Evolutionary conservation across 2,329 filamentous ascomycete species (phyloP), one percentile per base, ranked within the genome.

Genomic region (Penicillium frequentans): DNA sequence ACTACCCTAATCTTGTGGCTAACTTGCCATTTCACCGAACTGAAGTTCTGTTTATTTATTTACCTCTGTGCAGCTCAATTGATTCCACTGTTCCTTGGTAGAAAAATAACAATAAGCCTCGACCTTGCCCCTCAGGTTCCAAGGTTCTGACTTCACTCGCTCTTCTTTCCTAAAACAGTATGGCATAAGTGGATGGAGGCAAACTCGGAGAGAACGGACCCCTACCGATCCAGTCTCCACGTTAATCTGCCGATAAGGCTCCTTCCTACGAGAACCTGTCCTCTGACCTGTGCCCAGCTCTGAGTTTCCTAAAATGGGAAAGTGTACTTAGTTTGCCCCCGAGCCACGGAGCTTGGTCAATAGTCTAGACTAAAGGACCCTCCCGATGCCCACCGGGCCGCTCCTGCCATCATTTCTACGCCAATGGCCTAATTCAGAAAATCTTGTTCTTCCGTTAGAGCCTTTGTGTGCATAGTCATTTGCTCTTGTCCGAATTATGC

Each of bases 221-320:
- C 29, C 8, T 42, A 13, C 21, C 49, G 49, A 26, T 23, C 52
- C 35, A 39, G 57, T 24, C 57, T 49, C 57, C 57, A 57, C 46
- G 54, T 48, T 19, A 48, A 56, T 57, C 54, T 54, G 54, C 57
- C 54, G 50, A 29, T 54, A 59, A 23, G 57, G 57, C 57, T 56
- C 19, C 9, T 21, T 21, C 9, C 10, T 11, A 39, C n/a, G n/a
- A 39, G 35, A 19, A 39, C 35, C 35, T n/a, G 35, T 7, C 16
- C 16, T n/a, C 6, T n/a, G 35, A 33, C 19, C 27, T 33, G 26
- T 45, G 9, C 24, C 35, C n/a, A 37, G n/a, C 35, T 42, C 37
- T n/a, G 19, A 42, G 11, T 46, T 37, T 23, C 39, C 52, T n/a
- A 47, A 16, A 8, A 46, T 24, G 49, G 54, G 7, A 26, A 33